Evolutionary conservation across 805 yeast species (phyloP).

Genomic region (Zygosaccharomyces rouxii): DNA sequence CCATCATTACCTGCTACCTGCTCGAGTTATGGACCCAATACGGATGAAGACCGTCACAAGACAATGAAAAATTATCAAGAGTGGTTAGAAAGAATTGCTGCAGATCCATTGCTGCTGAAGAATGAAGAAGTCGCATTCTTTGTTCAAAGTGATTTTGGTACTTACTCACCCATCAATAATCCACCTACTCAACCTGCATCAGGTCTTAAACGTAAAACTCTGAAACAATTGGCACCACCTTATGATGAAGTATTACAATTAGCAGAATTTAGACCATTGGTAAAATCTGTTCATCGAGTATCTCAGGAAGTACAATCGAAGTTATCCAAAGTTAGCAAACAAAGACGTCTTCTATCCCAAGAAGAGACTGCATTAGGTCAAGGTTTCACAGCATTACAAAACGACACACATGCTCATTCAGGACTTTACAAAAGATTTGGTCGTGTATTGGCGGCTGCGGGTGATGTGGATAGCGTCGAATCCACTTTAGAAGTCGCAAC

Average conservation of each 20-base stretch:
- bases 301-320: conserved; percentile 49
- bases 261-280: conserved; percentile 80
- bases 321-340: conserved; percentile 51
- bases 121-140: conserved; percentile 88
- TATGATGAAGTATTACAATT: conserved; percentile 79
- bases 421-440: conserved; percentile 74
- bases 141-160: conserved; percentile 67
- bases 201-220: conserved; percentile 81
- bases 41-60: conserved; percentile 69
- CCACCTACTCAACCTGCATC: conserved; percentile 61
- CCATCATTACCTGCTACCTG: conserved; percentile 77
- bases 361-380: conserved; percentile 54
- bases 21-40: conserved; percentile 78
- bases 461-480: conserved; percentile 71
- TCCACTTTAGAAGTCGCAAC: conserved; percentile 69
- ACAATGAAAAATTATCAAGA: conserved; percentile 60
- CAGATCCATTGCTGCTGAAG: conserved; percentile 73
- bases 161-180: conserved; percentile 47
- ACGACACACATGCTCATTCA: conserved; percentile 24
- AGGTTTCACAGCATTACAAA: conserved; percentile 22
- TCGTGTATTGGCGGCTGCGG: conserved; percentile 60
- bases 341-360: conserved; percentile 45
- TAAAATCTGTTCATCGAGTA: conserved; percentile 65
- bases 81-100: conserved; percentile 76
- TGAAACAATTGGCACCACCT: conserved; percentile 89